Base-by-base conservation (phyloP, 495 filamentous ascomycete genomes). In the Penicillium pulvis region DNA sequence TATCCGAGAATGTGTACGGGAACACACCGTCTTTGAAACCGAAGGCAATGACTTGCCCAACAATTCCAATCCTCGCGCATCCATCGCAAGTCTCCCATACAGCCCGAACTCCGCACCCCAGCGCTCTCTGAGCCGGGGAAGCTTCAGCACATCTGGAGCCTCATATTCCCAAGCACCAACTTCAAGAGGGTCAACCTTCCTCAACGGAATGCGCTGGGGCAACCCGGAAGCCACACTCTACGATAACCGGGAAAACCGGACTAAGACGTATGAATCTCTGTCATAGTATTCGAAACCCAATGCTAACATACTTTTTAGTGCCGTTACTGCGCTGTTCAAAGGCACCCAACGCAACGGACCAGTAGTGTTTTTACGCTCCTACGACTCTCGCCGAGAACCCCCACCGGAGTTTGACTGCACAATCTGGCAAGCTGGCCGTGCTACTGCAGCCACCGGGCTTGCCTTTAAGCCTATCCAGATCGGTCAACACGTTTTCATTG, bases 381-480 rank as follows among this genome's bases (percentile, higher is more conserved):
- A 98, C 66, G 93, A 96, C 62, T 97, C 95, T 24, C 84, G 91
- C 59, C 91, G 89, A 71, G 93, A 98, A 71, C 88, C 92, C 0
- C 83, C 91, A 4, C 89, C 93, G 0, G 91, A 95, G 69, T 90
- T 90, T 57, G 86, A 95, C 64, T 96, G 92, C 71, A 95, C 83
- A 14, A 91, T 98, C 52, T 98, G 94, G 94, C 84, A 98, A 72
- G 94, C 94, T 5, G 94, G 94, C 8, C 86, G 95, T 41, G 94
- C 94, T n/a, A 98, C 94, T 3, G 90, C 83, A 51, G 92, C 94
- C 4, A 96, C 91, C 4, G 92, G 90, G 0, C 77, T 95, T 31
- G 95, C 94, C 3, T 98, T 98, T 76, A 98, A 98, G 71, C 91
- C 93, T 0, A 92, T 98, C 41, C 90, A 90, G 61, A 90, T 98